phyloP scores from a whole-genome alignment of 768 basidiomycete genomes.

The Termitomyces titanicus region DNA sequence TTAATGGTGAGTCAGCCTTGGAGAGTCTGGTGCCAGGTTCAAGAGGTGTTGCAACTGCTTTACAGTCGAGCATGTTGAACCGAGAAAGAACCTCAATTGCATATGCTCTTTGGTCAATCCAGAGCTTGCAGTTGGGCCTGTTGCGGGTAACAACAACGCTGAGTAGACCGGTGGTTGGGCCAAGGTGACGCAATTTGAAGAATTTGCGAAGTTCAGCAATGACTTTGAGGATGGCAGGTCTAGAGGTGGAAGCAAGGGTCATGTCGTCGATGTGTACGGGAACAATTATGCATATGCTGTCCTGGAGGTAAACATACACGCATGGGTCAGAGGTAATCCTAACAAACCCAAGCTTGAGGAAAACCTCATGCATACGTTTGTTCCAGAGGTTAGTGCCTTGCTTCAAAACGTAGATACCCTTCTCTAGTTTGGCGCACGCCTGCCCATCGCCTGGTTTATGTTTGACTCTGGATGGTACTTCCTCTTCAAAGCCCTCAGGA shows the following conservation, averaged over 20 bases:
- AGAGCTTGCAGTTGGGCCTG: too few species aligned
- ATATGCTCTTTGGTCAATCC: too few species aligned
- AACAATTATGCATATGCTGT: background rate
- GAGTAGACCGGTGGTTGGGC: slow-evolving; percentile 1
- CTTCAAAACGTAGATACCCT: background rate
- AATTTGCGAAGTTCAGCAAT: background rate
- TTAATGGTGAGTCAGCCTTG: too few species aligned
- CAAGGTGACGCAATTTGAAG: slow-evolving; percentile 1
- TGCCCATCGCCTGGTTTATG: background rate
- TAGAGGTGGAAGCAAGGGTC: background rate
- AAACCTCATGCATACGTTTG: background rate
- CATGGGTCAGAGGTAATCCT: background rate
- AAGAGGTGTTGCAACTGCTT: too few species aligned
- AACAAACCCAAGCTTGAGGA: background rate
- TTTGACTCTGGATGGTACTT: background rate
- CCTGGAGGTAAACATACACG: background rate
- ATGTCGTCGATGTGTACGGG: background rate
- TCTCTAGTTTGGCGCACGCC: background rate
- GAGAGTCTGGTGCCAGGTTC: too few species aligned
- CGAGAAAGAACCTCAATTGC: too few species aligned
- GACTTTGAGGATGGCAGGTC: background rate
- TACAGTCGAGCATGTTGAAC: too few species aligned
- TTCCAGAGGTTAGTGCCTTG: background rate
- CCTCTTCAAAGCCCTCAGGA: background rate
- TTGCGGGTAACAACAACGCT: too few species aligned